Base-by-base conservation (phyloP, 495 filamentous ascomycete genomes). In the Daldinia vernicosa region DNA sequence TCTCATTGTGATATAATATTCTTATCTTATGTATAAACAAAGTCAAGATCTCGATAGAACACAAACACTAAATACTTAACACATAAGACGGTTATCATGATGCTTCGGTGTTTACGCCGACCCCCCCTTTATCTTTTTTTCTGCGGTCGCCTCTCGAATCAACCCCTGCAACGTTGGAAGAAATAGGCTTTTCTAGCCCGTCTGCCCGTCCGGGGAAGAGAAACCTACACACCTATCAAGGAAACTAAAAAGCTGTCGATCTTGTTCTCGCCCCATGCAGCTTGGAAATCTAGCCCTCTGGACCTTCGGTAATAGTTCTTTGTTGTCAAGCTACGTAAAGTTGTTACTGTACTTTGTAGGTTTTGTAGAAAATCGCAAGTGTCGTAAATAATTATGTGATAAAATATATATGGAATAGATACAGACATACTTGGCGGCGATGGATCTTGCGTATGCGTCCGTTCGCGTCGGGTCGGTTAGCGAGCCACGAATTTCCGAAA, bases 171-270 rank as follows among this genome's bases (percentile, higher is more conserved):
- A 53, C 55, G 26, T 43, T 43, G 57, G 32, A 65, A 37, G 24
- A 40, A 66, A 73, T 69, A 73, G 70, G 52, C 62, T 66, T 73
- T 73, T 69, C 70, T 69, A 66, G 70, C 56, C 66, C 62, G 52
- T 65, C 66, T 62, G 70, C 51, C 62, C 58, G 52, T 65, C 70
- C 66, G 70, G 70, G 70, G 70, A 73, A 69, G n/a, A 63, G 27
- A 26, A 53, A 53, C 53, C 37, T 63, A 59, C 57, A 43, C 60
- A 47, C 60, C 40, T 45, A 66, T 66, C 60, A 69, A 66, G 43
- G 12, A 66, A 59, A 59, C 52, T 69, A 69, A 53, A 62, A 47
- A 19, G 5, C 4, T 57, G 70, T 45, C 64, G 70, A 73, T 69
- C 66, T 27, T 28, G n/a, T 19, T 53, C 45, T 62, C 0, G 15